These are phyloP conservation scores for Neofusicoccum ribis DNA, from an alignment of 2,329 filamentous ascomycete genomes.

Conservation along the genomic window DNA sequence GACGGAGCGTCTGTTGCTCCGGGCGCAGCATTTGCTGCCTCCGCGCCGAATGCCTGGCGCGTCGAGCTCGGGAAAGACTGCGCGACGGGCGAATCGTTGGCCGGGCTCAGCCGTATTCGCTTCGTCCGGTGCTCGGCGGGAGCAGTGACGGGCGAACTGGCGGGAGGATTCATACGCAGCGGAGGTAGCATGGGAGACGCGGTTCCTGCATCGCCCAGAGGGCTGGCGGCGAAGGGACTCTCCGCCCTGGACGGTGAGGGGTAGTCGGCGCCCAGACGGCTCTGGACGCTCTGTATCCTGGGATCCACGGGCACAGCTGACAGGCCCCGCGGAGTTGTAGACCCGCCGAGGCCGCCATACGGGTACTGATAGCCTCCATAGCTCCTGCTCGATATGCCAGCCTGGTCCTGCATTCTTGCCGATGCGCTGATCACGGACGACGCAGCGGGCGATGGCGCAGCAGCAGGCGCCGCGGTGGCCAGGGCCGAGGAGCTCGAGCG, in stretches of 20 bases:
- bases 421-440: slow-evolving; percentile 5
- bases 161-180: background rate
- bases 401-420: background rate
- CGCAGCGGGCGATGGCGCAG: slow-evolving; percentile 25
- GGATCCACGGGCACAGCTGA: slow-evolving; percentile 12
- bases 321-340: background rate
- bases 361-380: background rate
- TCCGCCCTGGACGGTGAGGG: slow-evolving; percentile 23
- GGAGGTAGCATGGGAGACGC: slow-evolving; percentile 16
- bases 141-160: background rate
- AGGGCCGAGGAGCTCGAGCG: slow-evolving; percentile 24
- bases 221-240: background rate
- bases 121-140: slow-evolving; percentile 36
- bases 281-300: slow-evolving; percentile 10
- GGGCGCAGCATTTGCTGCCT: slow-evolving; percentile 5
- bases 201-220: background rate
- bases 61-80: background rate
- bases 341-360: background rate
- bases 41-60: background rate
- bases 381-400: background rate
- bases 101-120: slow-evolving; percentile 33
- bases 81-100: slow-evolving; percentile 8
- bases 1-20: slow-evolving; percentile 35
- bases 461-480: slow-evolving; percentile 19
- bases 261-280: slow-evolving; percentile 26